Base-by-base conservation (phyloP, 345 rosid species). In the Gynandropsis gynandra region DNA sequence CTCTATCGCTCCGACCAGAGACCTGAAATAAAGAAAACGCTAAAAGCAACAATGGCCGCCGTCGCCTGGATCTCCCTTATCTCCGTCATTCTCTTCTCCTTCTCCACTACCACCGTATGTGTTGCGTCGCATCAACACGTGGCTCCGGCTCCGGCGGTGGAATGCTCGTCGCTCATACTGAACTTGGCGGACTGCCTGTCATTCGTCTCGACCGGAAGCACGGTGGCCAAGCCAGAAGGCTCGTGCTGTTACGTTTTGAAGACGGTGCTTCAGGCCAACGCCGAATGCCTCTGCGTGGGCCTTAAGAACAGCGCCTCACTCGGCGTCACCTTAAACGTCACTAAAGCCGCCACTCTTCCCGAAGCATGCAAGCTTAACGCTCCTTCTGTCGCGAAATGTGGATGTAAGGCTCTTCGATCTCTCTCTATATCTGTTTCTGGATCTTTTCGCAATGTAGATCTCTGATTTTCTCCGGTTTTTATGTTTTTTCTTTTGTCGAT, bases 281-380 rank as follows among this genome's bases (percentile, higher is more conserved):
- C 65, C 0, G n/a, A 16, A 21, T 65, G 70, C 52, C n/a, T 65
- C 14, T 65, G 70, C 10, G 51, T 52, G 24, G 65, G 34, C 12
- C 41, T 65, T 2, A 65, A 59, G 65, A 40, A 1, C 17, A 20
- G 64, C 58, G 45, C 0, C 16, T 14, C 42, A 8, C 0, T 38
- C 10, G 63, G 58, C 18, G 1, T 58, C 34, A 64, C 10, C 42
- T 0, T 64, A 1, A 65, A 65, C 14, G 3, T 52, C 31, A 65
- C 70, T 8, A 65, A 47, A 19, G 65, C 70, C 0, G 4, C 11
- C 8, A 59, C 61, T 33, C 70, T 65, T 53, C 70, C 70, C 4
- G 45, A 0, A 10, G 14, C 24, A 33, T 65, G 70, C 19, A 47
- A 65, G 40, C 60, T 65, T 17, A 16, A 3, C 9, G 70, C 56